Percentiles rank a stretch among this genome's conserved stretches.
Conservation (phyloP, 345 rosid genomes). For the Carallia brachiata region DNA sequence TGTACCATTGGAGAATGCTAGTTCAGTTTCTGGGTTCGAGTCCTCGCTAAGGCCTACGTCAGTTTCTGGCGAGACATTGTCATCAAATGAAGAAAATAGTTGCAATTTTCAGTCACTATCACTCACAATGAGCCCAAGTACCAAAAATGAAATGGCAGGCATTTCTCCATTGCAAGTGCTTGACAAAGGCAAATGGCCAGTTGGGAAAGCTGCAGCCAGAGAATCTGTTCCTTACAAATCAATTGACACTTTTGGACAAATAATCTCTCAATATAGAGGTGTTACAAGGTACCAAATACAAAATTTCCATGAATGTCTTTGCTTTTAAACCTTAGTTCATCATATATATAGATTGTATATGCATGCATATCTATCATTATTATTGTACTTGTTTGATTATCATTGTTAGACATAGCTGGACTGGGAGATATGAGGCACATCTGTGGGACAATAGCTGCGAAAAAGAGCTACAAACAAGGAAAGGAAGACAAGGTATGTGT, state of each 20-base stretch:
- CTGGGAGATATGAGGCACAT: slow-evolving; percentile 97
- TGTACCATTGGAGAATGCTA: slow-evolving; percentile 41
- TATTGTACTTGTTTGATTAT: not conserved
- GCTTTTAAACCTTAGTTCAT: not conserved
- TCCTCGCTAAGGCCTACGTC: slow-evolving; percentile 60
- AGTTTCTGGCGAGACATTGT: slow-evolving; percentile 17
- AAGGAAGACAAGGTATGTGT: slow-evolving; percentile 83
- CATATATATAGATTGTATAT: not conserved
- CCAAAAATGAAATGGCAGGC: slow-evolving; percentile 27
- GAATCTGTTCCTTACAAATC: slow-evolving; percentile 65
- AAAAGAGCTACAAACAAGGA: slow-evolving; percentile 92
- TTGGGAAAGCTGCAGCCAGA: slow-evolving; percentile 32
- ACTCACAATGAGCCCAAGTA: slow-evolving; percentile 53
- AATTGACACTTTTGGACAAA: slow-evolving; percentile 90
- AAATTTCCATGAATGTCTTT: not conserved
- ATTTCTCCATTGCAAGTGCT: slow-evolving; percentile 27
- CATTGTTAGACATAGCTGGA: slow-evolving; percentile 77
- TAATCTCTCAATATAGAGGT: slow-evolving; percentile 95
- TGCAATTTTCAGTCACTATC: slow-evolving; percentile 40
- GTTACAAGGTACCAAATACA: slow-evolving; percentile 65
- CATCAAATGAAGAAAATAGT: slow-evolving; percentile 23
- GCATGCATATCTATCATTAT: not conserved
- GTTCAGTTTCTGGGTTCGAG: slow-evolving; percentile 59
- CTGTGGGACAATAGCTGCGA: slow-evolving; percentile 96
- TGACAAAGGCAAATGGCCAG: slow-evolving; percentile 39